Percentiles rank a stretch among this genome's conserved stretches.
Conservation (phyloP, 2,329 filamentous ascomycete genomes). For the Cladosporium sp. region DNA sequence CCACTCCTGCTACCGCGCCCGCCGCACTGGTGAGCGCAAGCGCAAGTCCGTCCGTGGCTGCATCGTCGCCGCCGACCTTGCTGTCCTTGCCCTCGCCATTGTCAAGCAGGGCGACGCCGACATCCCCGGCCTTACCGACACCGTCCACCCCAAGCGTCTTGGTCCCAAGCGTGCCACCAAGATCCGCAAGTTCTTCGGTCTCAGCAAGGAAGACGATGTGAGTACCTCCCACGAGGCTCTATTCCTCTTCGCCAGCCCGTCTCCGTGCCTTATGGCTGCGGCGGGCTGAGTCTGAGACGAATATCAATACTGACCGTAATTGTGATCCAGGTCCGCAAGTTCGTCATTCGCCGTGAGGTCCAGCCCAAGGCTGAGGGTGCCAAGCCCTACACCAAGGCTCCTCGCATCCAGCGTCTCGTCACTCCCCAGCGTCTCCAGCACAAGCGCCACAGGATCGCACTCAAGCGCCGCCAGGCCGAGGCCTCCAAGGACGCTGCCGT, state of each 20-base stretch:
- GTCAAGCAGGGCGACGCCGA: conserved; percentile 98
- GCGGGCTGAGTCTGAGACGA: conserved; percentile 38
- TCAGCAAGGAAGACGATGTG: conserved; percentile 99
- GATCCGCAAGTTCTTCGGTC: conserved; percentile 99
- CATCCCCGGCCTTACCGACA: conserved; percentile 94
- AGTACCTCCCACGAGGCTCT: conserved; percentile 59
- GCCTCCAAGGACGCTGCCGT: conserved; percentile 98
- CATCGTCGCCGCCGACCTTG: conserved; percentile 94
- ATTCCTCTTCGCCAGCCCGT: conserved; percentile 61
- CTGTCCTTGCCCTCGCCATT: conserved; percentile 89
- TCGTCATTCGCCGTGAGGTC: conserved; percentile 98
- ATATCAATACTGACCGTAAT: conserved; percentile 31
- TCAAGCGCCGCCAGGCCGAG: conserved; percentile 98
- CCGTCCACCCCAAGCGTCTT: conserved; percentile 97
- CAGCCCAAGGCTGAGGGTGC: conserved; percentile 97
- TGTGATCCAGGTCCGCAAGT: conserved; percentile 84
- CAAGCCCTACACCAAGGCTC: conserved; percentile 99
- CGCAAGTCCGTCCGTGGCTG: conserved; percentile 98
- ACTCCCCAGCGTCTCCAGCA: conserved; percentile 99
- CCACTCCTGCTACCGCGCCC: conserved; percentile 99
- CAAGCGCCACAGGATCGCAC: conserved; percentile 96
- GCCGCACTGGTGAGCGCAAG: conserved; percentile 98
- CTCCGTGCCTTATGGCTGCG: conserved; percentile 26
- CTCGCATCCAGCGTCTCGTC: conserved; percentile 99
- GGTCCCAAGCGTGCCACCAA: conserved; percentile 99